Evolutionary conservation across 148 eudicot genomes (phyloP).

Genomic region (Rhododendron griersonianum): DNA sequence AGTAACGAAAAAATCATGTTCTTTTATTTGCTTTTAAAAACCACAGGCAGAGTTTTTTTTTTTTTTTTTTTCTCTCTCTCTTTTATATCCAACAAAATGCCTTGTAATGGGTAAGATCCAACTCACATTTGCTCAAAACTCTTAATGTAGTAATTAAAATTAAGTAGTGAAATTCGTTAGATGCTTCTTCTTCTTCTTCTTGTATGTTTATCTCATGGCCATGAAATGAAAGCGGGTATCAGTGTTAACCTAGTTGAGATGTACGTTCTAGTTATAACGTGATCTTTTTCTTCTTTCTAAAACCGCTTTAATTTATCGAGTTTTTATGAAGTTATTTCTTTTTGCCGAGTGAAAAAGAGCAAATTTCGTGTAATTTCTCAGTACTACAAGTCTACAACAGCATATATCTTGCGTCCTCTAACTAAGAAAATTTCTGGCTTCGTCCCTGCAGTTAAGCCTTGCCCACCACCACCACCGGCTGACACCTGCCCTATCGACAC

Average conservation of each 20-base stretch:
- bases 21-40: not conserved
- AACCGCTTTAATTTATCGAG: not conserved
- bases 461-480: conserved; percentile 12
- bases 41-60: not conserved
- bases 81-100: not conserved
- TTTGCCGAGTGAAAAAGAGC: not conserved
- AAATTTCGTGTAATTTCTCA: not conserved
- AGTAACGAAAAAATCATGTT: not conserved
- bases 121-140: not conserved
- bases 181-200: no score
- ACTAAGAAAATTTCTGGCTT: not conserved
- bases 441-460: not conserved
- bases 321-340: not conserved
- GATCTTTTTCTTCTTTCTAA: not conserved
- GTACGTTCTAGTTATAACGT: no score
- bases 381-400: not conserved
- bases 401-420: not conserved
- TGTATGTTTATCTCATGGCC: no score
- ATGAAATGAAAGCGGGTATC: no score
- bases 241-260: no score
- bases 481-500: conserved; percentile 68
- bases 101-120: not conserved
- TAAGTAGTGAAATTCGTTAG: not conserved
- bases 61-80: no score
- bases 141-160: not conserved